Evolutionary conservation across 176 grass and related monocot genomes (phyloP), one percentile per base, ranked within the genome.

Genomic region (Triticum monococcum): DNA sequence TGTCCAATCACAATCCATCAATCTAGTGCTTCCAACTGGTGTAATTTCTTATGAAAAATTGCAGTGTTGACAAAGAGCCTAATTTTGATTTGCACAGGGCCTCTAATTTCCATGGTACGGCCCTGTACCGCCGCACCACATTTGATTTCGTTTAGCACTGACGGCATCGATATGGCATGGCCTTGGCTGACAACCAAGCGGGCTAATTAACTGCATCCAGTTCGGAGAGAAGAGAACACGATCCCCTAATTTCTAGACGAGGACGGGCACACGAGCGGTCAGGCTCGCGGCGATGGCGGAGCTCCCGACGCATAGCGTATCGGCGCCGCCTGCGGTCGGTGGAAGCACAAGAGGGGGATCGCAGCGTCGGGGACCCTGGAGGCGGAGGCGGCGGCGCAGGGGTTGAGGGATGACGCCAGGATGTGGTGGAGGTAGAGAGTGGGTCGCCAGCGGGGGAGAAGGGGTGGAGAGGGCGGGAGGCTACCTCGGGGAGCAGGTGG

Each of bases 261-360:
- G 86, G 66, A 79, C 76, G 1, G 2, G 64, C 81, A 28, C 82
- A 98, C 14, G 84, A 86, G 25, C 37, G 79, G 59, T 2, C 37
- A 9, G 95, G 77, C 76, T 90, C 74, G 14, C 56, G 20, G 82
- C 86, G 91, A 90, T 82, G 12, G 94, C 50, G 66, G 86, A 96
- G 57, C 79, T 90, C 45, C 95, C 91, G 7, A 92, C 12, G 9
- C 40, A 77, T n/a, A 95, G 79, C 37, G 91, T 54, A 73, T 84
- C 88, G 32, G 26, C 64, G 8, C 35, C 38, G 48, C 43, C 43
- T 14, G 73, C 66, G 25, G 87, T 17, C 31, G 81, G 69, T 88
- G 81, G 81, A 95, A 94, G 88, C 91, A 98, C 91, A 92, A 92
- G 65, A 95, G 91, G 28, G 93, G 94, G 63, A 98, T 91, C 75